phyloP scores from a whole-genome alignment of 2,329 filamentous ascomycete species.

The Rhynchosporium secalis region DNA sequence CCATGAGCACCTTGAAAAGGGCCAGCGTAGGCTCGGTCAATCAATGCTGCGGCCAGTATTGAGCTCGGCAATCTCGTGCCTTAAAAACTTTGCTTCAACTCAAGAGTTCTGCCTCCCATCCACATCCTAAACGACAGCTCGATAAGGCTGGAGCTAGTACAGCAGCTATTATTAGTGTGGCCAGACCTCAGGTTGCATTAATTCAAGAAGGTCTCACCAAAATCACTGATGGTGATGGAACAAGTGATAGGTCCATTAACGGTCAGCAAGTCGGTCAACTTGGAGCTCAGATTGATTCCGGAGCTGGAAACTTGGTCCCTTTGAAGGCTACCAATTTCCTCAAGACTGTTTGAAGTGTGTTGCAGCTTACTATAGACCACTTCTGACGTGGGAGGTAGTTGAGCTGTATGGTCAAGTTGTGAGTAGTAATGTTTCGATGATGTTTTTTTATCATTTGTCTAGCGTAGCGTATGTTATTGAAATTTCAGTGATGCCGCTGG shows the following conservation, averaged over 20 bases:
- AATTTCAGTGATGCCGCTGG: background rate
- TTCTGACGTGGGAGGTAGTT: too few species aligned
- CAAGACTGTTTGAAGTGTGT: background rate
- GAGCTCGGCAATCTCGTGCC: too few species aligned
- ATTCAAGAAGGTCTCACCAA: conserved; percentile 12
- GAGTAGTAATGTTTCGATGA: background rate
- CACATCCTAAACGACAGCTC: conserved; percentile 12
- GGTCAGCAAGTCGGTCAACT: conserved; percentile 14
- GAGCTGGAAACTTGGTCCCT: conserved; percentile 10
- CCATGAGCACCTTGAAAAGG: too few species aligned
- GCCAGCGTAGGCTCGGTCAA: too few species aligned
- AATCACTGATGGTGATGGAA: conserved; percentile 13
- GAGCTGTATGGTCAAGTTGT: background rate
- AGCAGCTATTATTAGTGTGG: conserved; percentile 10
- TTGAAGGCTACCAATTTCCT: background rate
- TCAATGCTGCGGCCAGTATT: too few species aligned
- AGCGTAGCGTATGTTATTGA: background rate
- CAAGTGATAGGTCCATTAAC: conserved; percentile 9
- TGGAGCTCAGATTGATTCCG: conserved; percentile 8
- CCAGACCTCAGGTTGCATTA: conserved; percentile 2
- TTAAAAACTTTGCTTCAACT: too few species aligned
- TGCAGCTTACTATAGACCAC: background rate
- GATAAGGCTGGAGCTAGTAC: conserved; percentile 18
- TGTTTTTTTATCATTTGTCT: background rate
- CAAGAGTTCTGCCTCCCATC: too few species aligned